These are phyloP conservation scores for Talaromyces pinophilus DNA, from an alignment of 2,329 filamentous ascomycete species.

Conservation along the genomic window DNA sequence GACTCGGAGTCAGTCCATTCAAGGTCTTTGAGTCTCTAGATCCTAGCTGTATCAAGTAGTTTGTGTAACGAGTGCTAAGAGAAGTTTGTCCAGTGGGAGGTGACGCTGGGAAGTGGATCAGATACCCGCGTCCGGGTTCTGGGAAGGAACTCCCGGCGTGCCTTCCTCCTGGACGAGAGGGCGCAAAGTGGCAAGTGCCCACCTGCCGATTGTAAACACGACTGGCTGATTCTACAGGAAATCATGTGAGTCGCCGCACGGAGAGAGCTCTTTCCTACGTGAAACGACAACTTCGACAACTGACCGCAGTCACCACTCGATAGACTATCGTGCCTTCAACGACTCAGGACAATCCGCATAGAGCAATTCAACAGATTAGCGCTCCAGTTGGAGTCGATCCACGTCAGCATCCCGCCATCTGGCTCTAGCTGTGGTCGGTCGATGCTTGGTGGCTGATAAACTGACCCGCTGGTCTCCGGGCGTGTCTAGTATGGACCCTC, in stretches of 20 bases:
- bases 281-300: background rate
- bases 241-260: slow-evolving; percentile 11
- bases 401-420: slow-evolving; percentile 1
- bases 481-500: slow-evolving; percentile 3
- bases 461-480: slow-evolving; percentile 10
- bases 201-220: slow-evolving; percentile 15
- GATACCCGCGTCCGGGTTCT: background rate
- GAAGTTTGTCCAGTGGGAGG: background rate
- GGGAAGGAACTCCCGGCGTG: background rate
- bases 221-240: background rate
- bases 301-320: background rate
- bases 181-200: slow-evolving; percentile 11
- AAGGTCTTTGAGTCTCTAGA: background rate
- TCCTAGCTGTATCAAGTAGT: background rate
- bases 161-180: background rate
- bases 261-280: background rate
- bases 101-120: background rate
- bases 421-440: background rate
- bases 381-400: background rate
- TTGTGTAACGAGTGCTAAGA: background rate
- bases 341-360: background rate
- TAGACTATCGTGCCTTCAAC: background rate
- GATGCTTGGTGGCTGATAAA: background rate
- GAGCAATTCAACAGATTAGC: background rate
- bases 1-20: background rate